Base-by-base conservation (phyloP, 805 yeast genomes). In the Kodamaea kaohsiungensis region DNA sequence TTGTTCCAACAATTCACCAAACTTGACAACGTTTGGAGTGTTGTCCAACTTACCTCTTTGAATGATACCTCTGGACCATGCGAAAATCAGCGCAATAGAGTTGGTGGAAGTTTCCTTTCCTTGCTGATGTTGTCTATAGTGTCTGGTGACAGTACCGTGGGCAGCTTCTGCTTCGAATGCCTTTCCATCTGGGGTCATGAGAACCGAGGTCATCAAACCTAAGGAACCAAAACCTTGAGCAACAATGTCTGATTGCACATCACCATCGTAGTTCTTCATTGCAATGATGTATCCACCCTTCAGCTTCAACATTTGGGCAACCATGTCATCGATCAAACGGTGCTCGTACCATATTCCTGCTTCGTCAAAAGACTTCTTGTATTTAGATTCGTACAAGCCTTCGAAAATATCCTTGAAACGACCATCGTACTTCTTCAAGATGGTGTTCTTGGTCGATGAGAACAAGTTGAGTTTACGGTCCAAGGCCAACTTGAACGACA, bases 111-210 rank as follows among this genome's bases (percentile, higher is more conserved):
- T 88, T 68, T 87, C 90, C 67, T 87, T 85, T 58, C 93, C 93
- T 65, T 83, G 83, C 72, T 88, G 93, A 63, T 86, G 84, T 70
- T 84, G 88, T 81, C 93, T 86, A 75, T 77, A 88, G 67, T 88
- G 95, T 81, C 95, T 85, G 33, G 95, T 88, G 58, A 88, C 95
- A 15, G 95, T 88, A 63, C 95, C 95, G 65, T 88, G 95, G 35
- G 95, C 95, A 56, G 93, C 93, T 70, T 88, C 95, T 56, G 88
- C 79, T 75, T 88, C 95, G 62, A 86, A 88, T n/a, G 91, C 84
- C 68, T 87, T 86, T 43, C 95, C 95, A 72, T 88, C 93, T 51
- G 93, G 92, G 15, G 93, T 86, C 76, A 88, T 85, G 59, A 88
- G 79, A 42, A 85, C 89, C 9, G 95, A 88, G 8, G 95, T 88